These are phyloP conservation scores for Tuber indicum DNA, from an alignment of 495 filamentous ascomycete species.

Conservation along the genomic window DNA sequence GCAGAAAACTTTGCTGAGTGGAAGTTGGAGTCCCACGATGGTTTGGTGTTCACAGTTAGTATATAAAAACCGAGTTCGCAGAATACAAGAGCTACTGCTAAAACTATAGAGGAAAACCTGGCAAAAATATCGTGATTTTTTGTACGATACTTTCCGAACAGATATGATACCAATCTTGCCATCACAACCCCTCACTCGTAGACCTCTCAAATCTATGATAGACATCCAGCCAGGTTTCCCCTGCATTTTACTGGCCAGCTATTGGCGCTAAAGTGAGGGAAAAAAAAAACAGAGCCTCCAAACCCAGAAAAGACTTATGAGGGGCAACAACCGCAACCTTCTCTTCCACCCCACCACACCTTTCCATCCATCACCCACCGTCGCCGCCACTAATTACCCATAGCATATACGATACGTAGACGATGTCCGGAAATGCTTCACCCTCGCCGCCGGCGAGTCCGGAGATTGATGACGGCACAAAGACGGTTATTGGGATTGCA, in stretches of 20 bases:
- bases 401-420: background rate
- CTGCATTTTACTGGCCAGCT: background rate
- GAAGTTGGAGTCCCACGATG: background rate
- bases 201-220: background rate
- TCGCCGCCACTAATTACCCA: background rate
- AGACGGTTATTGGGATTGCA: constrained; percentile 78
- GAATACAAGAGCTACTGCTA: background rate
- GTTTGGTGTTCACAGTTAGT: background rate
- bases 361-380: constrained; percentile 10
- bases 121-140: background rate
- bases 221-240: background rate
- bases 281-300: constrained; percentile 9
- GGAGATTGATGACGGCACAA: constrained; percentile 25
- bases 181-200: background rate
- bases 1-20: background rate
- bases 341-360: constrained; percentile 1
- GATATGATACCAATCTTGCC: background rate
- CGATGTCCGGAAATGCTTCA: constrained; percentile 19
- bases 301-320: background rate
- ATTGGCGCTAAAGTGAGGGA: constrained; percentile 15
- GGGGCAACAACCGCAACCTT: constrained; percentile 17
- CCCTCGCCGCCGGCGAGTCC: constrained; percentile 28
- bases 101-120: background rate
- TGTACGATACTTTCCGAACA: background rate
- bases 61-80: background rate